Base-by-base conservation (phyloP, 106 monocot species). In the Ottelia alismoides region DNA sequence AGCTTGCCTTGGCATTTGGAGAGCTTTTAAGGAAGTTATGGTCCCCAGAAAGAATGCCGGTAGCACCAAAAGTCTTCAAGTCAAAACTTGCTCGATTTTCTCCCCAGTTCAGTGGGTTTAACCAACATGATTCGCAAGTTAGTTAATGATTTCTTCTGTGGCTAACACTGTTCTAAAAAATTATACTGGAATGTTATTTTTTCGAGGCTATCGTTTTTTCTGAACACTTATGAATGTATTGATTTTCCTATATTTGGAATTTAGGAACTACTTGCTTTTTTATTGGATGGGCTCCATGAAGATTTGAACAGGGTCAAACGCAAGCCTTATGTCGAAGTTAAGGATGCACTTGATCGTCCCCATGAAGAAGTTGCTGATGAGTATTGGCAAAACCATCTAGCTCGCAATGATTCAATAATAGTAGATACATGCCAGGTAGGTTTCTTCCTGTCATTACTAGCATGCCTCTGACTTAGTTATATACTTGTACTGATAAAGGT, bases 91-190 rank as follows among this genome's bases (percentile, higher is more conserved):
- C 70, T 59, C 84, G 64, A 62, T 93, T 93, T 84, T 83, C 87
- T 18, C 83, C 83, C 3, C 93, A 93, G 30, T 87, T 93, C 32
- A 80, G 78, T 81, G 93, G 93, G 16, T 93, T 72, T 73, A 87
- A 80, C 65, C 93, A 93, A 32, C 87, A 93, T 70, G 93, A 93
- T 69, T 93, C 93, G n/a, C 93, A 93, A 56, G 92, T 85, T n/a
- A n/a, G n/a, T 56, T 70, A 73, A 73, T 31, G 46, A 49, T 11
- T 48, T 2, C 18, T 43, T 17, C 28, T 23, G 12, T 57, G 28
- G 11, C 5, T 31, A 22, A 43, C 1, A n/a, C 23, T 19, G n/a
- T n/a, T n/a, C 20, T 49, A 16, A 17, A 16, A 17, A 11, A 46
- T 3, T n/a, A 45, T 10, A 44, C 30, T 17, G 30, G 28, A 29